These are phyloP conservation scores for Chrysanthemum makinoi DNA, from an alignment of 129 eudicot species.

Conservation along the genomic window DNA sequence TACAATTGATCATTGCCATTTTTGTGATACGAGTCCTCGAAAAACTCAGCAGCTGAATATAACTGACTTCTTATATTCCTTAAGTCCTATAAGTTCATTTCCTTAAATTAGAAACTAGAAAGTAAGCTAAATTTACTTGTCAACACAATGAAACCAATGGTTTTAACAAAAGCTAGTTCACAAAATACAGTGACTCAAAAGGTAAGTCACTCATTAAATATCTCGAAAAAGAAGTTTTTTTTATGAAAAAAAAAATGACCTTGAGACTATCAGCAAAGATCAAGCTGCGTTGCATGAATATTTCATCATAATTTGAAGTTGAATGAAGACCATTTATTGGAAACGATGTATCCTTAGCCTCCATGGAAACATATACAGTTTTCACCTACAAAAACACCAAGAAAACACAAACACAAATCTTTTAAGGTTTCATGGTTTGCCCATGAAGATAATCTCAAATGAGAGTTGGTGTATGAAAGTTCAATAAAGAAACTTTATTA, in stretches of 20 bases:
- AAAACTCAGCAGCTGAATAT: slow-evolving; percentile 81
- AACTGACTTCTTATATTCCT: slow-evolving; percentile 59
- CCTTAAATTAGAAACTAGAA: not conserved
- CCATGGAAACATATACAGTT: slow-evolving; percentile 29
- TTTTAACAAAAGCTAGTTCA: not conserved
- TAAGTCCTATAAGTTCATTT: slow-evolving; percentile 49
- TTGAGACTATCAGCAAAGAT: slow-evolving; percentile 53
- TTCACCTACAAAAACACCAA: slow-evolving; percentile 15
- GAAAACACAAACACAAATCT: slow-evolving; percentile 8
- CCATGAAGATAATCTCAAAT: not conserved
- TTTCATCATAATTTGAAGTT: slow-evolving; percentile 52
- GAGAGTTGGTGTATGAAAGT: not conserved
- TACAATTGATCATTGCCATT: slow-evolving; percentile 53
- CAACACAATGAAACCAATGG: not conserved
- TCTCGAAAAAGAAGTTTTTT: not conserved
- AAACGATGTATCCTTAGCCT: slow-evolving; percentile 22
- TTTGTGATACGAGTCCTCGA: slow-evolving; percentile 48
- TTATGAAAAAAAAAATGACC: slow-evolving; percentile 20
- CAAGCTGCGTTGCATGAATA: slow-evolving; percentile 47
- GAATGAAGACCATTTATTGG: slow-evolving; percentile 16
- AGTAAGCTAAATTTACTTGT: not conserved
- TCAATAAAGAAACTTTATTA: no score
- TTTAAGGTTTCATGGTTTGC: no score
- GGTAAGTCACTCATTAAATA: not conserved
- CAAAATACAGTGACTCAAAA: not conserved